Evolutionary conservation across 2,329 filamentous ascomycete species (phyloP).

Genomic region (Colletotrichum orbiculare): DNA sequence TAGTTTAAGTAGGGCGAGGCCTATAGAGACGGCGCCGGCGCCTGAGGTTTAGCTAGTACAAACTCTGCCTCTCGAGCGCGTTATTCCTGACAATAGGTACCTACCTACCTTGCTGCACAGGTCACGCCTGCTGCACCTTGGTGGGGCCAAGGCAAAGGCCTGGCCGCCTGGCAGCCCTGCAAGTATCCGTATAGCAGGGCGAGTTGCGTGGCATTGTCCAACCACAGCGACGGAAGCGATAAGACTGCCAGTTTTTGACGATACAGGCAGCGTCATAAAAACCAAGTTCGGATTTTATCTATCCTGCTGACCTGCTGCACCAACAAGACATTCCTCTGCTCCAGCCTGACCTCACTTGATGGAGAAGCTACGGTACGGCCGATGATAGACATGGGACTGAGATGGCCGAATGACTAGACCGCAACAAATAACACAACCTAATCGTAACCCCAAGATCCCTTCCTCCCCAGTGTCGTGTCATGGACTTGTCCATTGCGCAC

Average conservation of each 20-base stretch:
- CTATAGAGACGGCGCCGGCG: no score
- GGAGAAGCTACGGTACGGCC: no score
- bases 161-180: constrained; percentile 30
- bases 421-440: constrained; percentile 6
- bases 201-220: constrained; percentile 27
- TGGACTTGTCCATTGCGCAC: not conserved
- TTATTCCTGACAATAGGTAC: no score
- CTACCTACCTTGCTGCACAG: no score
- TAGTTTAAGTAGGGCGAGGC: no score
- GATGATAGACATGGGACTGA: not conserved
- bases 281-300: not conserved
- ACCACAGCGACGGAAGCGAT: constrained; percentile 28
- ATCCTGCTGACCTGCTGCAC: no score
- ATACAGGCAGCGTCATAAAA: constrained; percentile 31
- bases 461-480: not conserved
- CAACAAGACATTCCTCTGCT: no score
- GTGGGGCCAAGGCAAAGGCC: not conserved
- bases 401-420: constrained; percentile 9
- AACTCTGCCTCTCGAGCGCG: no score
- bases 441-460: not conserved
- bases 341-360: no score
- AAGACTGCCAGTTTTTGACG: constrained; percentile 32
- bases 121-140: no score
- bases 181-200: constrained; percentile 17
- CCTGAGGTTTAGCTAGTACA: no score